Evolutionary conservation across 164 flowering plant genomes (phyloP).

Genomic region (Magnolia changhungtana): DNA sequence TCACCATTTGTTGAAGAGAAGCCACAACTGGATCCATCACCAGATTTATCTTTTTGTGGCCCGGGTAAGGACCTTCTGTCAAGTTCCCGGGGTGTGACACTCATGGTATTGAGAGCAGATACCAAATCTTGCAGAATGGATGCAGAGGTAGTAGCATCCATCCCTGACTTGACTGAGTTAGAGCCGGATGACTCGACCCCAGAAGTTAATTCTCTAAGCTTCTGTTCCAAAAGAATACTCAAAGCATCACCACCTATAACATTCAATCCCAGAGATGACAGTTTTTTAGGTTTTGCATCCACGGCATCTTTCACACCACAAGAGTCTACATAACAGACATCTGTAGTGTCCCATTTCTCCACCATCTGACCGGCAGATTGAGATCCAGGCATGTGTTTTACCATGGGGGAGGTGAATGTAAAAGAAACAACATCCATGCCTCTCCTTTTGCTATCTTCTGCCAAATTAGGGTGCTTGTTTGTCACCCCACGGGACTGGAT

Average conservation of each 20-base stretch:
- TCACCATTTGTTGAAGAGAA: conserved; percentile 31
- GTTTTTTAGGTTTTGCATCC: conserved; percentile 24
- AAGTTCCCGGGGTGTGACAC: conserved; percentile 16
- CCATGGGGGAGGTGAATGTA: conserved; percentile 82
- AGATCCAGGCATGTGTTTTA: conserved; percentile 31
- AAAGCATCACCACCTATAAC: conserved; percentile 70
- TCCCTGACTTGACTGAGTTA: conserved; percentile 22
- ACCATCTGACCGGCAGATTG: conserved; percentile 6
- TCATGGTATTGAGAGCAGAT: conserved; percentile 24
- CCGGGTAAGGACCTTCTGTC: conserved; percentile 15
- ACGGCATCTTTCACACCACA: conserved; percentile 26
- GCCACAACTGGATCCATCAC: conserved; percentile 14
- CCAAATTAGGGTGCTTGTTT: conserved; percentile 7
- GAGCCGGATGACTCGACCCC: conserved; percentile 36
- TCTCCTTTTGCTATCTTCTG: conserved; percentile 32
- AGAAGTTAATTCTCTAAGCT: conserved; percentile 62
- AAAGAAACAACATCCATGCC: conserved; percentile 89
- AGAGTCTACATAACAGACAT: conserved; percentile 24
- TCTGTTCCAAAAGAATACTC: conserved; percentile 77
- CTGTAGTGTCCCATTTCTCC: conserved; percentile 21
- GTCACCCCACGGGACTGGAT: conserved; percentile 12
- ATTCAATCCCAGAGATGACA: conserved; percentile 44
- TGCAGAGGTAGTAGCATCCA: conserved; percentile 22
- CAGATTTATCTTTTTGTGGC: conserved; percentile 14
- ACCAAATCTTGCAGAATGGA: conserved; percentile 29